Evolutionary conservation across 2,329 filamentous ascomycete genomes (phyloP).

Genomic region (Alternaria sp.): DNA sequence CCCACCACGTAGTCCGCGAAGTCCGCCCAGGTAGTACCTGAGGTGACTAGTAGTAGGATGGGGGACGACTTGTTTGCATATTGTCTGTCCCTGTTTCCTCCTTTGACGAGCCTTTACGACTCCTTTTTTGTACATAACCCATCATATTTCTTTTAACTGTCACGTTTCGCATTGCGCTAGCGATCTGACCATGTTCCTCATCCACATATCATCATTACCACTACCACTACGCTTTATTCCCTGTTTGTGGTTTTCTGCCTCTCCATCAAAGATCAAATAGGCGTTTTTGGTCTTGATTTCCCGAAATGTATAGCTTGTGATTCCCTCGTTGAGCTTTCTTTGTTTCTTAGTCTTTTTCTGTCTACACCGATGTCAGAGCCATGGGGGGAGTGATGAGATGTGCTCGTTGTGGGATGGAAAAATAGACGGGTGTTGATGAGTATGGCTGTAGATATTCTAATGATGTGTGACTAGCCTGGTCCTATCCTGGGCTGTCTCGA

Average conservation of each 20-base stretch:
- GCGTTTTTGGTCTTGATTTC: background rate
- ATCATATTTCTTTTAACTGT: constrained; percentile 9
- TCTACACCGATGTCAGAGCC: background rate
- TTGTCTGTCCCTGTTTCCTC: background rate
- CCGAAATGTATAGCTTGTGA: constrained; percentile 7
- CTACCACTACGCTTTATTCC: constrained; percentile 3
- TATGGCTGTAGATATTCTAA: constrained; percentile 13
- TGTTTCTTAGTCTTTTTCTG: constrained; percentile 2
- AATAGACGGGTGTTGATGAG: constrained; percentile 2
- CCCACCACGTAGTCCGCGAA: constrained; percentile 33
- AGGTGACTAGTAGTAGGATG: constrained; percentile 4
- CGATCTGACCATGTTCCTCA: constrained; percentile 5
- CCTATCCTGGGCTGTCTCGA: background rate
- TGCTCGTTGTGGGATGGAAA: background rate
- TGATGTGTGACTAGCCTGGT: constrained; percentile 8
- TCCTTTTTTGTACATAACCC: constrained; percentile 14
- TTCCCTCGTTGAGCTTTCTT: constrained; percentile 5
- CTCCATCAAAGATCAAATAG: background rate
- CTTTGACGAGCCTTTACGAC: constrained; percentile 12
- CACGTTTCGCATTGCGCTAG: background rate
- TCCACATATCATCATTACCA: constrained; percentile 1
- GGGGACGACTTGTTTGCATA: constrained; percentile 14
- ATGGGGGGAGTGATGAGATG: background rate
- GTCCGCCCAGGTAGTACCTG: constrained; percentile 20
- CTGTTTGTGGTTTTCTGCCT: background rate